These are phyloP conservation scores for Epichloe brachyelytri DNA, from an alignment of 2,329 filamentous ascomycete genomes.

Conservation along the genomic window DNA sequence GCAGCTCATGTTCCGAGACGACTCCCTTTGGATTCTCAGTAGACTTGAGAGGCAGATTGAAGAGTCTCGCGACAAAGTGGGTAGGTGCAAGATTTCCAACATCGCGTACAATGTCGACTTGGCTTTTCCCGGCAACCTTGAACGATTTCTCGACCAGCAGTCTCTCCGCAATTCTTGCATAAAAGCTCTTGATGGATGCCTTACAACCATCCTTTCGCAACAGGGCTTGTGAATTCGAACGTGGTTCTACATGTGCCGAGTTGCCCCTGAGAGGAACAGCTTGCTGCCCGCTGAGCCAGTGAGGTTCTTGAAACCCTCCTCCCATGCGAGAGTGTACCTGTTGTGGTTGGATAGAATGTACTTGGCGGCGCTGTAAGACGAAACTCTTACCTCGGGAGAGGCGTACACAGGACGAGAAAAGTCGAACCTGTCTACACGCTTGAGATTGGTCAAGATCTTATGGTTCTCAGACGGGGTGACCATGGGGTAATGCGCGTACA, in stretches of 20 bases:
- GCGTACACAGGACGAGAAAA: constrained; percentile 48
- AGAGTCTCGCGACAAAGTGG: constrained; percentile 48
- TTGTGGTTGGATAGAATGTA: constrained; percentile 46
- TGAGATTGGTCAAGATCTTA: constrained; percentile 55
- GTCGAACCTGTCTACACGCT: constrained; percentile 55
- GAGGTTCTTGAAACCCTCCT: constrained; percentile 47
- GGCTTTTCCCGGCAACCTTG: constrained; percentile 38
- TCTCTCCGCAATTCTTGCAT: constrained; percentile 44
- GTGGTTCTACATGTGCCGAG: constrained; percentile 34
- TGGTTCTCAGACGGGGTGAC: constrained; percentile 57
- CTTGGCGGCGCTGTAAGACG: constrained; percentile 47
- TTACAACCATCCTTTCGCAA: constrained; percentile 51
- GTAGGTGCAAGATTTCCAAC: constrained; percentile 56
- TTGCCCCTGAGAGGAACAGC: constrained; percentile 45
- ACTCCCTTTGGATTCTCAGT: constrained; percentile 44
- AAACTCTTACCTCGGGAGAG: constrained; percentile 39
- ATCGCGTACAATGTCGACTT: constrained; percentile 60
- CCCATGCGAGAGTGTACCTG: constrained; percentile 54
- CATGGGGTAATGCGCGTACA: constrained; percentile 73
- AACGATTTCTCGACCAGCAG: constrained; percentile 55
- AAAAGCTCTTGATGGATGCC: constrained; percentile 52
- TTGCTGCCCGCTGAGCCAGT: constrained; percentile 41
- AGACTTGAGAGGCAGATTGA: constrained; percentile 56
- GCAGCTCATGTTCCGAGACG: constrained; percentile 41
- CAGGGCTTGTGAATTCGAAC: constrained; percentile 40